These are phyloP conservation scores for Epichloe typhina DNA, from an alignment of 2,329 filamentous ascomycete species.

Conservation along the genomic window DNA sequence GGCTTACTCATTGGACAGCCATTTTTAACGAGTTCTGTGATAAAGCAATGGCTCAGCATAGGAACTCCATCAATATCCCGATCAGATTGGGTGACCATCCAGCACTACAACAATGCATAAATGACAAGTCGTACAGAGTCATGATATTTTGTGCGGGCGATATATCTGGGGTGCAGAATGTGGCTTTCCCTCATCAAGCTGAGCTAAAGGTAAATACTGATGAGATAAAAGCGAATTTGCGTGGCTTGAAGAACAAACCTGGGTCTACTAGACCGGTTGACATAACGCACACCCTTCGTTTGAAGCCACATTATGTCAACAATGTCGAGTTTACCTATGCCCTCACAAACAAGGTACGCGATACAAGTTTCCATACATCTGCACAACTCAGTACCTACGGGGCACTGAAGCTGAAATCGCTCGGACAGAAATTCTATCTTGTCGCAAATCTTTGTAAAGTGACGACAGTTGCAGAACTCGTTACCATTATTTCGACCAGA, in stretches of 20 bases:
- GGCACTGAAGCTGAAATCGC: constrained; percentile 8
- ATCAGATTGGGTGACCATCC: constrained; percentile 38
- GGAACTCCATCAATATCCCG: constrained; percentile 32
- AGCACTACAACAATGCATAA: constrained; percentile 39
- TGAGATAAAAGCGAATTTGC: constrained; percentile 83
- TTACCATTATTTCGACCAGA: constrained; percentile 49
- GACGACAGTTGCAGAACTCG: constrained; percentile 58
- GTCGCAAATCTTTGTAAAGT: constrained; percentile 64
- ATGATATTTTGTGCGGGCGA: constrained; percentile 76
- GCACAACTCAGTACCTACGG: background rate
- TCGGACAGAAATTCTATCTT: constrained; percentile 54
- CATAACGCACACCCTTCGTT: constrained; percentile 64
- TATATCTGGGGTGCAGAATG: constrained; percentile 51
- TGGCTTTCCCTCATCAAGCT: constrained; percentile 83
- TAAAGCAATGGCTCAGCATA: constrained; percentile 41
- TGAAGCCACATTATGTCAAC: constrained; percentile 59
- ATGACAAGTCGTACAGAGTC: constrained; percentile 52
- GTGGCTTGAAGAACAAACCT: constrained; percentile 90
- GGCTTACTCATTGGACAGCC: constrained; percentile 16
- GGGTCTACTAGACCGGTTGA: constrained; percentile 90
- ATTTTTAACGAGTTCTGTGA: constrained; percentile 7
- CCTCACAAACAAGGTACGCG: constrained; percentile 70
- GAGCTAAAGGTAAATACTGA: constrained; percentile 83
- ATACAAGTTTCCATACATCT: constrained; percentile 1
- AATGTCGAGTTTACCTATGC: constrained; percentile 81